phyloP scores from a whole-genome alignment of 768 basidiomycete genomes.

The Tricholoma matsutake region DNA sequence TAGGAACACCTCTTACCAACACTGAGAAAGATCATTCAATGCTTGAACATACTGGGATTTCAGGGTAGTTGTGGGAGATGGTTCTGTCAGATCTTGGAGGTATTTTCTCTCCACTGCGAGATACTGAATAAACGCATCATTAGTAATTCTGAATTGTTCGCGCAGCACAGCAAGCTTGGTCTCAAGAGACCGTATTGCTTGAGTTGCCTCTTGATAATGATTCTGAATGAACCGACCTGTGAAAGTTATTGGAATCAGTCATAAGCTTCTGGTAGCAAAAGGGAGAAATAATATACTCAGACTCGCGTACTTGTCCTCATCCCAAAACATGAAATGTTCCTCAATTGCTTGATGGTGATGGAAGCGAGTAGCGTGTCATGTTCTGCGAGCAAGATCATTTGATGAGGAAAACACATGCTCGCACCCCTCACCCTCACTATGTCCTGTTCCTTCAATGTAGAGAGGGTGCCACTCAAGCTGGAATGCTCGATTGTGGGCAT shows the following conservation, averaged over 20 bases:
- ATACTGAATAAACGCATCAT: constrained; percentile 2
- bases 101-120: neutral
- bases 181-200: neutral
- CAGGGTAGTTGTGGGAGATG: neutral
- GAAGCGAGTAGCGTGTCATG: constrained; percentile 12
- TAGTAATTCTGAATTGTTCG: neutral
- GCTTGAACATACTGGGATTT: constrained; percentile 5
- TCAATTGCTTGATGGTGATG: constrained; percentile 20
- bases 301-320: constrained; percentile 16
- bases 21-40: constrained; percentile 2
- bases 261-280: too few relatives aligned
- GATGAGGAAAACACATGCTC: constrained; percentile 18
- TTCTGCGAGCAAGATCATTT: constrained; percentile 18
- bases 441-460: too few relatives aligned
- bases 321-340: constrained; percentile 9
- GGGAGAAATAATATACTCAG: too few relatives aligned
- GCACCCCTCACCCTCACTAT: too few relatives aligned
- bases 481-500: constrained; percentile 18
- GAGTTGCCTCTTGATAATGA: constrained; percentile 6
- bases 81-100: constrained; percentile 1
- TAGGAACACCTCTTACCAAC: neutral
- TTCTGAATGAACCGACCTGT: constrained; percentile 1
- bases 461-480: too few relatives aligned
- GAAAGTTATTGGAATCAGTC: neutral
- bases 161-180: neutral